These are phyloP conservation scores for Cordyceps javanica DNA, from an alignment of 2,329 filamentous ascomycete species.

Conservation along the genomic window DNA sequence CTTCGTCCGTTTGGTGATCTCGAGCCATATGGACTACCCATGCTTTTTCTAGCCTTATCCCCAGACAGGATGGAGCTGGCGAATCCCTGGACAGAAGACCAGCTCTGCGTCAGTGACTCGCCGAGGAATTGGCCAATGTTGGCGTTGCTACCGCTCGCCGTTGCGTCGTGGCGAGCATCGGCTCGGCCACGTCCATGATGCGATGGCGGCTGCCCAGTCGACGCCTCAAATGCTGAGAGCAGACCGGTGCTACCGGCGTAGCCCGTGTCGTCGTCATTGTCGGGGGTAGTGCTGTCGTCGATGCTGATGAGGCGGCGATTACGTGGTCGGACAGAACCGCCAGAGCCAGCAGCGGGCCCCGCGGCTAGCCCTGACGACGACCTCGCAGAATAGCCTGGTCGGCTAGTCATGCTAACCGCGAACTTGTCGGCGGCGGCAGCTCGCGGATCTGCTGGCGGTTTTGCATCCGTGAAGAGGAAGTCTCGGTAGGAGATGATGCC, in stretches of 20 bases:
- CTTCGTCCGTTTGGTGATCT: neutral
- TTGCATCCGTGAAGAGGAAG: conserved; percentile 25
- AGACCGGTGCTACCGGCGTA: conserved; percentile 21
- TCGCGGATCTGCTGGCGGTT: conserved; percentile 22
- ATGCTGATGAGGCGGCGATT: conserved; percentile 40
- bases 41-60: conserved; percentile 16
- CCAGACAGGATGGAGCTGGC: conserved; percentile 38
- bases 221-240: conserved; percentile 28
- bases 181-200: neutral
- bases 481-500: conserved; percentile 21
- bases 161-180: neutral
- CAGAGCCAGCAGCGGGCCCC: conserved; percentile 34
- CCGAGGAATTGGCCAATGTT: conserved; percentile 38
- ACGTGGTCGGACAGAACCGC: conserved; percentile 41
- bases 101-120: conserved; percentile 47
- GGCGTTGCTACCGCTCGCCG: conserved; percentile 27
- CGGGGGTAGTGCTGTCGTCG: conserved; percentile 24
- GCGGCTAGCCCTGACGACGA: conserved; percentile 40
- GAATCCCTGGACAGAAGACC: conserved; percentile 50
- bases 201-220: conserved; percentile 9
- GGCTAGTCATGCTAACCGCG: conserved; percentile 32
- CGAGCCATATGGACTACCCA: conserved; percentile 4
- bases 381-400: conserved; percentile 19
- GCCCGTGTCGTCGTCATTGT: conserved; percentile 16
- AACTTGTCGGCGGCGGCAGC: conserved; percentile 24